Evolutionary conservation across 192 early-diverging fungal genomes (phyloP).

Genomic region (Mortierella antarctica): DNA sequence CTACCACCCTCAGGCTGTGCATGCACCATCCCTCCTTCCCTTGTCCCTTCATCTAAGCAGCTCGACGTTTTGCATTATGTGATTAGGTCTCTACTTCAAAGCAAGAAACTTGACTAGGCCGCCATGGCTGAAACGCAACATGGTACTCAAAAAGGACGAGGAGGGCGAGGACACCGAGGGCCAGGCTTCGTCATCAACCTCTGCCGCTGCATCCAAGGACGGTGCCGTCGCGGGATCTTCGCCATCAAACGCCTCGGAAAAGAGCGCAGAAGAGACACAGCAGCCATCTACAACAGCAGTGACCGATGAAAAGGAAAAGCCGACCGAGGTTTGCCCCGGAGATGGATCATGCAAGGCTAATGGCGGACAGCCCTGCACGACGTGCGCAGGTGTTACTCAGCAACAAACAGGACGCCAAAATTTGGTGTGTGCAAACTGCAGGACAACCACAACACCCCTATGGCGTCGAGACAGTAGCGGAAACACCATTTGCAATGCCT

Average conservation of each 20-base stretch:
- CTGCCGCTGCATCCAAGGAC: slow-evolving; percentile 1
- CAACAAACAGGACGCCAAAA: slow-evolving; percentile 63
- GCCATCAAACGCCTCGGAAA: background rate
- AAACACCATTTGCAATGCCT: slow-evolving; percentile 86
- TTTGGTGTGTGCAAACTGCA: slow-evolving; percentile 77
- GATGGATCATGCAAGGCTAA: slow-evolving; percentile 80
- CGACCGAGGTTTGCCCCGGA: slow-evolving; percentile 67
- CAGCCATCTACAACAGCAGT: slow-evolving; percentile 1
- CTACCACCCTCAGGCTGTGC: background rate
- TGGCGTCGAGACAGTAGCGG: slow-evolving; percentile 81
- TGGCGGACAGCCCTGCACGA: slow-evolving; percentile 76
- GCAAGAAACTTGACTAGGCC: slow-evolving; percentile 66
- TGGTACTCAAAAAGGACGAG: slow-evolving; percentile 51
- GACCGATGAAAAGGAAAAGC: slow-evolving; percentile 1
- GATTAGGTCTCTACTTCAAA: slow-evolving; percentile 62
- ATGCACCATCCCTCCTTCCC: background rate
- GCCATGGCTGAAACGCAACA: slow-evolving; percentile 65
- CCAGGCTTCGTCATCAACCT: slow-evolving; percentile 60
- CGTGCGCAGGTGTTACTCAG: slow-evolving; percentile 79
- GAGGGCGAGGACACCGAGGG: slow-evolving; percentile 70
- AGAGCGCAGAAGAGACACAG: slow-evolving; percentile 1
- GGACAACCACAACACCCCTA: slow-evolving; percentile 81
- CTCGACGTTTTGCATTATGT: background rate
- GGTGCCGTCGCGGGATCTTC: background rate
- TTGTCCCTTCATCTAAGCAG: background rate